Percentiles rank a stretch among this genome's conserved stretches.
Conservation (phyloP, 2,329 filamentous ascomycete genomes). For the Coniella vitis region DNA sequence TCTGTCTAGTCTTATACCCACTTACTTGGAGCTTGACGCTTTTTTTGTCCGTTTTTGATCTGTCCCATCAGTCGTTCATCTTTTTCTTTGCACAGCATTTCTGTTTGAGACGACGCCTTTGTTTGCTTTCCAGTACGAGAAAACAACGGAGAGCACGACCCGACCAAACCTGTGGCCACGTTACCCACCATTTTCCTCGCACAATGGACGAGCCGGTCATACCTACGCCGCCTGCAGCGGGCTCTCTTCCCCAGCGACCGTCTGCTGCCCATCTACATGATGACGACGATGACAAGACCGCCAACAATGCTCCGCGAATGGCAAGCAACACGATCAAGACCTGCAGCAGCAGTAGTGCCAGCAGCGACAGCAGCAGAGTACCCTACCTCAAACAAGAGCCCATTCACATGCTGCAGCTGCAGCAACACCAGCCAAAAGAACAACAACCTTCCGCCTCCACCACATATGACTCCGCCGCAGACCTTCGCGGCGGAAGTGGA, state of each 20-base stretch:
- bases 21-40: too few species aligned
- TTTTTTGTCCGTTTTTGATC: too few species aligned
- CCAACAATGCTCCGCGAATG: neutral
- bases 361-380: neutral
- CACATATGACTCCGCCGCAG: neutral
- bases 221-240: conserved; percentile 2
- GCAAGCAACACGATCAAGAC: too few species aligned
- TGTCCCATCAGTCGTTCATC: too few species aligned
- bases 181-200: neutral
- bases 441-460: too few species aligned
- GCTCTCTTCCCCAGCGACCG: conserved; percentile 12
- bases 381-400: neutral
- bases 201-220: conserved; percentile 8
- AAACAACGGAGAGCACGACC: neutral
- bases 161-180: neutral
- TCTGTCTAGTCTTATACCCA: too few species aligned
- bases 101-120: too few species aligned
- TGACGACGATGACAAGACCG: neutral
- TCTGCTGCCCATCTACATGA: neutral
- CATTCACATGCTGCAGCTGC: neutral
- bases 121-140: too few species aligned
- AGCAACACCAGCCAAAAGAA: too few species aligned
- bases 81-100: too few species aligned
- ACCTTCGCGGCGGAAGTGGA: conserved; percentile 3
- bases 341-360: neutral